phyloP scores from a whole-genome alignment of 1,139 yeast genomes.

The Kodamaea sp. region DNA sequence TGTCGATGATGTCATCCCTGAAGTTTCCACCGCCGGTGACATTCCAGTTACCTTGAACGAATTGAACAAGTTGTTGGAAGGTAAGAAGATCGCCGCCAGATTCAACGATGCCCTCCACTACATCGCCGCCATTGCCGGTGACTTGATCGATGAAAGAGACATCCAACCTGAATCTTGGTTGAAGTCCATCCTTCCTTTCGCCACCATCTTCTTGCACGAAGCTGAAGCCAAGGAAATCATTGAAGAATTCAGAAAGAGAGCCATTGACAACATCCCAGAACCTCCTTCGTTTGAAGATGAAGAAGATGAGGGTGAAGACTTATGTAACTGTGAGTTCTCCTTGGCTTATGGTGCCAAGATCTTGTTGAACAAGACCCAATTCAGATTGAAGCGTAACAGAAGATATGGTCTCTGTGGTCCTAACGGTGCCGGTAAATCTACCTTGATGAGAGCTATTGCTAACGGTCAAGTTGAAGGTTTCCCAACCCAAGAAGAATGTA shows the following conservation, averaged over 20 bases:
- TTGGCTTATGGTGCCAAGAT: constrained; percentile 99
- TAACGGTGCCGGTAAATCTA: constrained; percentile 99
- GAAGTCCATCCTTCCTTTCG: constrained; percentile 85
- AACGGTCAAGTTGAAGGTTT: constrained; percentile 99
- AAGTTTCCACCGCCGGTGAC: constrained; percentile 98
- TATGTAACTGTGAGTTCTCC: constrained; percentile 99
- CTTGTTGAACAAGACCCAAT: constrained; percentile 98
- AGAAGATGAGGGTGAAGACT: constrained; percentile 99
- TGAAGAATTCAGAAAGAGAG: constrained; percentile 93
- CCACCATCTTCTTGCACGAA: constrained; percentile 95
- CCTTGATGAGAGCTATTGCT: constrained; percentile 99
- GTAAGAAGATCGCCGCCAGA: constrained; percentile 71
- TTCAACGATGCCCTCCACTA: constrained; percentile 76
- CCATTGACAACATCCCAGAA: constrained; percentile 96
- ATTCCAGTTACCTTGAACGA: constrained; percentile 80
- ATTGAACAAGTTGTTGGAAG: constrained; percentile 70
- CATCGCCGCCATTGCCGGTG: constrained; percentile 97
- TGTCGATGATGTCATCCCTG: constrained; percentile 87
- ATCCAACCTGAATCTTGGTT: constrained; percentile 92
- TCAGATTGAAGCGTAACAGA: constrained; percentile 98
- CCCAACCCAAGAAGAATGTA: constrained; percentile 98
- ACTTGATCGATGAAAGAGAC: constrained; percentile 96
- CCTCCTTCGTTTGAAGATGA: constrained; percentile 97
- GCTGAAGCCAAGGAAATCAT: constrained; percentile 86
- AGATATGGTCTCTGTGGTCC: constrained; percentile 99